A percentile compares a stretch with the other conserved stretches of the same genome.
phyloP scores from a whole-genome alignment of 108 stramenopile species.

The Fragilaria crotonensis region DNA sequence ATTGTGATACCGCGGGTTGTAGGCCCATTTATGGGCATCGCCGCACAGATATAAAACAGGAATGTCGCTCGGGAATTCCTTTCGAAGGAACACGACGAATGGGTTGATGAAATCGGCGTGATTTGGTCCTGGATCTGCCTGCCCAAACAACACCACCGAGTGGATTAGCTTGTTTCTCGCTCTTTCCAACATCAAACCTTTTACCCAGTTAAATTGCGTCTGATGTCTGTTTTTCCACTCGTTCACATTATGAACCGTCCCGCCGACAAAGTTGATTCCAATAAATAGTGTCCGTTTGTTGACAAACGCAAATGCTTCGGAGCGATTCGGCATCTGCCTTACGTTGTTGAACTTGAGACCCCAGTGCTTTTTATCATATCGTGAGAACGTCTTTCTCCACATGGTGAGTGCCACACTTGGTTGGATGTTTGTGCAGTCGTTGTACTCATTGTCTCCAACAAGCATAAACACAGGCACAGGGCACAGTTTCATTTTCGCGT shows the following conservation, averaged over 20 bases:
- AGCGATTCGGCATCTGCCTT: conserved; percentile 5
- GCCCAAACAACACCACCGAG: not conserved
- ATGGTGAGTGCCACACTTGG: conserved; percentile 9
- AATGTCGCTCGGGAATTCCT: not conserved
- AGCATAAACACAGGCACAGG: conserved; percentile 31
- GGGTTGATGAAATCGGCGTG: not conserved
- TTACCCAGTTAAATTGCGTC: conserved; percentile 22
- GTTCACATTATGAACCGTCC: conserved; percentile 11
- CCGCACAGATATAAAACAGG: not conserved
- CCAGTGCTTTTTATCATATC: conserved; percentile 32
- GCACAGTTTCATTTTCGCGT: conserved; percentile 24
- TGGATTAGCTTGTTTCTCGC: not conserved
- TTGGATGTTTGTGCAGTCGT: conserved; percentile 28
- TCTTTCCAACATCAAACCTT: not conserved
- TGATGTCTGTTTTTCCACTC: conserved; percentile 25
- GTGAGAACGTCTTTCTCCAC: conserved; percentile 23
- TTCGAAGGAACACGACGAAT: not conserved
- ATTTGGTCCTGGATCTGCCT: not conserved
- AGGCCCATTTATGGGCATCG: not conserved
- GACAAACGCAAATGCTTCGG: conserved; percentile 37
- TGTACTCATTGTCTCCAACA: conserved; percentile 49
- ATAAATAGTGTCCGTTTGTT: conserved; percentile 26
- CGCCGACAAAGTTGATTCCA: conserved; percentile 44
- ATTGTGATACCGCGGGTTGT: not conserved
- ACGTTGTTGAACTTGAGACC: conserved; percentile 11